These are phyloP conservation scores for Pleurotus eryngii DNA, from an alignment of 768 basidiomycete species.

Conservation along the genomic window DNA sequence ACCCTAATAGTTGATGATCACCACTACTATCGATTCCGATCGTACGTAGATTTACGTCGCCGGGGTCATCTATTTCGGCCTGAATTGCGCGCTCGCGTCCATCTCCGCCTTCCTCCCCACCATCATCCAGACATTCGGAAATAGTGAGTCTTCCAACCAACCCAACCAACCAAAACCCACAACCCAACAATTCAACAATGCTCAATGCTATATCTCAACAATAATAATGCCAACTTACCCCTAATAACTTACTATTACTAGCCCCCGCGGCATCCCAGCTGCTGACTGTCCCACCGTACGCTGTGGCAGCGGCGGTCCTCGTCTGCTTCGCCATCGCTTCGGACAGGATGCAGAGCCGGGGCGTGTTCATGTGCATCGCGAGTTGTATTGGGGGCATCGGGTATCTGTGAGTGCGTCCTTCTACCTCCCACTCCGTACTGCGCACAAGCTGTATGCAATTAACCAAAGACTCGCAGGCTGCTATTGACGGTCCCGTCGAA, in stretches of 20 bases:
- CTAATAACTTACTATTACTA: constrained; percentile 16
- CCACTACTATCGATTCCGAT: too few species aligned
- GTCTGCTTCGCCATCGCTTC: constrained; percentile 56
- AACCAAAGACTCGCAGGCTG: constrained; percentile 31
- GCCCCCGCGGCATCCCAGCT: constrained; percentile 67
- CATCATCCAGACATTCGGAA: constrained; percentile 72
- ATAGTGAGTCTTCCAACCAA: constrained; percentile 40
- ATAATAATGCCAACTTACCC: too few species aligned
- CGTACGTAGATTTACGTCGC: constrained; percentile 50
- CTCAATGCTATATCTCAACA: too few species aligned
- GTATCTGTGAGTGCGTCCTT: constrained; percentile 39
- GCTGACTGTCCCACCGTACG: constrained; percentile 81
- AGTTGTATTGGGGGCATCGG: constrained; percentile 51
- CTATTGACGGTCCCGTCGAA: constrained; percentile 53
- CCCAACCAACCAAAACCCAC: too few species aligned
- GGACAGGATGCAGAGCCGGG: constrained; percentile 63
- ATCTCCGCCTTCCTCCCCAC: constrained; percentile 83
- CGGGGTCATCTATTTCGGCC: constrained; percentile 75
- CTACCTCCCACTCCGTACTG: too few species aligned
- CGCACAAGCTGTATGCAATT: too few species aligned
- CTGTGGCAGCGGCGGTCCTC: constrained; percentile 64
- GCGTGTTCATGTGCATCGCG: constrained; percentile 42
- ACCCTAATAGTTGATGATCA: not conserved
- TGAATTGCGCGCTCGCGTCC: constrained; percentile 75
- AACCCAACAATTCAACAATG: too few species aligned